Conservation (phyloP, 2,329 filamentous ascomycete species). For the Hypoxylon rubiginosum region DNA sequence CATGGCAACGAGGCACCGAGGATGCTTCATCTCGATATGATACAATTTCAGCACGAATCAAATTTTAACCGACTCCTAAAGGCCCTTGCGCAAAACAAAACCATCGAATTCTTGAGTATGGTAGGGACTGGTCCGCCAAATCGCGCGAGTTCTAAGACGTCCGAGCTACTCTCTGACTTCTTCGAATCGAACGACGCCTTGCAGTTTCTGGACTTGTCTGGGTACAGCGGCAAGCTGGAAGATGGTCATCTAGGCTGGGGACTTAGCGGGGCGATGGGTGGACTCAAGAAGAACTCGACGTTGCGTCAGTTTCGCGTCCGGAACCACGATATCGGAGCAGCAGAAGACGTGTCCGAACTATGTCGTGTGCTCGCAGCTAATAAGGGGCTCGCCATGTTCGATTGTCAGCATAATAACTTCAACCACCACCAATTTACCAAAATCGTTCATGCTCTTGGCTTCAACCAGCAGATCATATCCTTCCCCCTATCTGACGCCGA, state of each 20-base stretch:
- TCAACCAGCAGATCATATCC: constrained; percentile 50
- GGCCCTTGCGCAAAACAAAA: constrained; percentile 64
- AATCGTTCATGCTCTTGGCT: constrained; percentile 48
- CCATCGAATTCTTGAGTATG: constrained; percentile 66
- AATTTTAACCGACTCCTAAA: constrained; percentile 66
- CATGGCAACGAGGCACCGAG: constrained; percentile 62
- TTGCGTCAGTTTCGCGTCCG: constrained; percentile 67
- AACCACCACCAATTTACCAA: constrained; percentile 55
- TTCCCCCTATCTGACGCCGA: constrained; percentile 49
- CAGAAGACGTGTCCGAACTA: constrained; percentile 56
- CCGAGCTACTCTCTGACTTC: constrained; percentile 63
- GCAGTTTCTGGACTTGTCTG: constrained; percentile 68
- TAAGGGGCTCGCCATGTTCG: constrained; percentile 63
- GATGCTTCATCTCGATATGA: constrained; percentile 67
- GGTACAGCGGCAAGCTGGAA: constrained; percentile 69
- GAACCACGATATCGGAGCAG: constrained; percentile 68
- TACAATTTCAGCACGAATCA: constrained; percentile 66
- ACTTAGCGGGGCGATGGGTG: constrained; percentile 64
- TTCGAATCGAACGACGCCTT: constrained; percentile 66
- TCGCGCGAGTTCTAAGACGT: constrained; percentile 61
- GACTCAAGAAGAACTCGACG: constrained; percentile 60
- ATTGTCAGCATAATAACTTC: constrained; percentile 68
- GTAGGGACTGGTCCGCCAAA: constrained; percentile 66
- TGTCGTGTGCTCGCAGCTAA: constrained; percentile 65
- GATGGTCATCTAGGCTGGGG: constrained; percentile 68